Evolutionary conservation across 2,329 filamentous ascomycete species (phyloP).

Genomic region (Cytospora paraplurivora): DNA sequence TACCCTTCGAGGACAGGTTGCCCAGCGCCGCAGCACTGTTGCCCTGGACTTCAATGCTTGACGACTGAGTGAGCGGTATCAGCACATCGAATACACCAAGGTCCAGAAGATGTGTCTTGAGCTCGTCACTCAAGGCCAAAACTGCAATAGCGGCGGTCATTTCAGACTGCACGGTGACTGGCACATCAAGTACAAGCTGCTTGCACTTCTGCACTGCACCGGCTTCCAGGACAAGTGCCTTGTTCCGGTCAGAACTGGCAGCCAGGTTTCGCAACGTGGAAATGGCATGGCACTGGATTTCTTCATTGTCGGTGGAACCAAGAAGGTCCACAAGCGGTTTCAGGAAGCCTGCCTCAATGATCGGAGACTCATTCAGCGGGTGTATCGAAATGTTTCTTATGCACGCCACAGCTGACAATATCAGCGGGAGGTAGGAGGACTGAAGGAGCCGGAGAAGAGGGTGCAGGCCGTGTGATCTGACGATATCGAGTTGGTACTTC

Average conservation of each 20-base stretch:
- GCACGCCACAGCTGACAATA: slow-evolving; percentile 94
- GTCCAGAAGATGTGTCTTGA: slow-evolving; percentile 88
- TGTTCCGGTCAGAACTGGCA: slow-evolving; percentile 96
- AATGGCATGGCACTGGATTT: slow-evolving; percentile 98
- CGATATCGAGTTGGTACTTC: slow-evolving; percentile 98
- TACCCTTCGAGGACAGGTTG: slow-evolving; percentile 96
- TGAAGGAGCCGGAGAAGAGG: slow-evolving; percentile 88
- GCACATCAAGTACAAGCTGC: slow-evolving; percentile 89
- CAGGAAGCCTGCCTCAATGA: slow-evolving; percentile 95
- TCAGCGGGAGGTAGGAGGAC: slow-evolving; percentile 92
- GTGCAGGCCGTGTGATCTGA: slow-evolving; percentile 80
- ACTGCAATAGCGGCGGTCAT: slow-evolving; percentile 99
- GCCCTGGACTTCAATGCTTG: slow-evolving; percentile 96
- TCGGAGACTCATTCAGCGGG: slow-evolving; percentile 94
- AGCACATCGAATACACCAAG: slow-evolving; percentile 95
- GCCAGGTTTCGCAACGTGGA: slow-evolving; percentile 94
- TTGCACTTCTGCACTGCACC: slow-evolving; percentile 99
- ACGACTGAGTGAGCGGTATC: slow-evolving; percentile 91
- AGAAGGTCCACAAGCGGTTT: slow-evolving; percentile 91
- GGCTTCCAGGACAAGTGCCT: slow-evolving; percentile 93
- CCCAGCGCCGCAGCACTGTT: slow-evolving; percentile 96
- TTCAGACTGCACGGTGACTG: slow-evolving; percentile 92
- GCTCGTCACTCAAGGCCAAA: slow-evolving; percentile 89
- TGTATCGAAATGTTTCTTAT: slow-evolving; percentile 99
- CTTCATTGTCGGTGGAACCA: slow-evolving; percentile 94